phyloP scores from a whole-genome alignment of 1,139 yeast species.

The Zygoascus sp. region DNA sequence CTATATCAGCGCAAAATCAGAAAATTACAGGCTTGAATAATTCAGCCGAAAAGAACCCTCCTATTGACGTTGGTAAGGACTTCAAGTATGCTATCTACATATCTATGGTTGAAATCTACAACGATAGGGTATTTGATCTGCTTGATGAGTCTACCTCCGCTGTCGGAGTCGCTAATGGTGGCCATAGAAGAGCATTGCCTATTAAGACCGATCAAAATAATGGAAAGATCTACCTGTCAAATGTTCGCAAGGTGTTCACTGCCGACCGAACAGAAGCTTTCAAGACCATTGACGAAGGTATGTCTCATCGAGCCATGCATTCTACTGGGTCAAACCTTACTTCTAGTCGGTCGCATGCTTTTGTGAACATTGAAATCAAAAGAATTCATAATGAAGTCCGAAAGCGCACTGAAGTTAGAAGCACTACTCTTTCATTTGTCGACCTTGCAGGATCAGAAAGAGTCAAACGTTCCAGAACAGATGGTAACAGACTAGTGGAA shows the following conservation, averaged over 20 bases:
- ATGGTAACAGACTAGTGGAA: constrained; percentile 42
- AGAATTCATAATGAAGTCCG: constrained; percentile 12
- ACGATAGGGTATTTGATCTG: constrained; percentile 33
- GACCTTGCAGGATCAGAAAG: constrained; percentile 52
- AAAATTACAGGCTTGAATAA: not conserved
- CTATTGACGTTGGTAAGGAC: constrained; percentile 18
- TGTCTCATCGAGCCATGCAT: constrained; percentile 30
- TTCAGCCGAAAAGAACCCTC: constrained; percentile 1
- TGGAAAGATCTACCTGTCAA: constrained; percentile 25
- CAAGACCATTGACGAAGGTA: constrained; percentile 30
- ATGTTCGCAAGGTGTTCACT: constrained; percentile 29
- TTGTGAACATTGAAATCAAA: constrained; percentile 36
- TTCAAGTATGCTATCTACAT: constrained; percentile 30
- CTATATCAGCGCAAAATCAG: not conserved
- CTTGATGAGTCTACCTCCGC: constrained; percentile 21
- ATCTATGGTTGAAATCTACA: constrained; percentile 37
- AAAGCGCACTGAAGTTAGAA: constrained; percentile 13
- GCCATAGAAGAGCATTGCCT: constrained; percentile 22
- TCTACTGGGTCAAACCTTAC: constrained; percentile 34
- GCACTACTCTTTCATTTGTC: constrained; percentile 39
- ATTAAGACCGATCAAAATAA: constrained; percentile 26
- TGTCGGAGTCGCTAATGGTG: constrained; percentile 1
- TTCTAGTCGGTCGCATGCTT: constrained; percentile 41
- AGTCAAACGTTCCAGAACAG: constrained; percentile 42
- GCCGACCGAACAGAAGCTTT: constrained; percentile 30